Evolutionary conservation across 2,329 filamentous ascomycete genomes (phyloP).

Genomic region (Fusarium sp.): DNA sequence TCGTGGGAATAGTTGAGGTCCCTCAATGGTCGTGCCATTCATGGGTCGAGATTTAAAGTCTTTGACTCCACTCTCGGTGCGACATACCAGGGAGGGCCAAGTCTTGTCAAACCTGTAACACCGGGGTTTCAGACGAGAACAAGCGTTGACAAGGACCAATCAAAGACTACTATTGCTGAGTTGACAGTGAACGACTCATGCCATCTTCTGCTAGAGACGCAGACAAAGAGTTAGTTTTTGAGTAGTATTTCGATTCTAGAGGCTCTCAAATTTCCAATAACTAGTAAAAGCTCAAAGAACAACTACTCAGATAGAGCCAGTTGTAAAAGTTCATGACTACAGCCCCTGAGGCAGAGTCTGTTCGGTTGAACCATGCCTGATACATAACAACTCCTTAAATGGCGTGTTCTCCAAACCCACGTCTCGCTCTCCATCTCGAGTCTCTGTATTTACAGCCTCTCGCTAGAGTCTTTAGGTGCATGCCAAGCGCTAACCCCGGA

Average conservation of each 20-base stretch:
- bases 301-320: background rate
- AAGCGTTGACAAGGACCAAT: constrained; percentile 27
- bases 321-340: background rate
- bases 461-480: constrained; percentile 29
- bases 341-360: background rate
- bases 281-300: background rate
- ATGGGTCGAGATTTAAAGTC: constrained; percentile 18
- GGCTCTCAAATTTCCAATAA: background rate
- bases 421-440: constrained; percentile 8
- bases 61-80: constrained; percentile 23
- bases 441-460: constrained; percentile 12
- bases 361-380: constrained; percentile 25
- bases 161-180: constrained; percentile 2
- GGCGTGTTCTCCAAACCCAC: constrained; percentile 34
- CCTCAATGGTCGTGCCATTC: constrained; percentile 9
- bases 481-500: constrained; percentile 42
- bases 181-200: constrained; percentile 7
- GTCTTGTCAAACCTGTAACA: constrained; percentile 45
- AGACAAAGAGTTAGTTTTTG: constrained; percentile 1
- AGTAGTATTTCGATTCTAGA: background rate
- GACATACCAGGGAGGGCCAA: constrained; percentile 34
- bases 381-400: constrained; percentile 34
- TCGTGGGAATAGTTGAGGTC: constrained; percentile 11
- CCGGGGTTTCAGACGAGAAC: constrained; percentile 38
- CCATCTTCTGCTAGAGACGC: constrained; percentile 5